Percentiles rank a stretch among this genome's conserved stretches.
Conservation (phyloP, 148 eudicot genomes). For the Camellia japonica region DNA sequence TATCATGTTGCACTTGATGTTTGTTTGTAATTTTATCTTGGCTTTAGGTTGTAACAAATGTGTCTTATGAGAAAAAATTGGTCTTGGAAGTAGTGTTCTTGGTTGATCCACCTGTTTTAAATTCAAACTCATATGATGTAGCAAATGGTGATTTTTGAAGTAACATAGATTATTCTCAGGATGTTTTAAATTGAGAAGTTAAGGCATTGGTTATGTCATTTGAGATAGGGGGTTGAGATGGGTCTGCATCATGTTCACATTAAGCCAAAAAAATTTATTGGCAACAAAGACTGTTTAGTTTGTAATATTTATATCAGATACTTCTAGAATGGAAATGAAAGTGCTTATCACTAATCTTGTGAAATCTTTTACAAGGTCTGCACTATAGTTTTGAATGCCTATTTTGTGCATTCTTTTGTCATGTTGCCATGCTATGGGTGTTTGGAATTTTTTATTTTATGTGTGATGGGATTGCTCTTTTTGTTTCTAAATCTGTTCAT, state of each 20-base stretch:
- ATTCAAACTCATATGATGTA: background rate
- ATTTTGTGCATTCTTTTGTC: background rate
- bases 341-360: too few relatives aligned
- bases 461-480: background rate
- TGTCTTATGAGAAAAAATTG: background rate
- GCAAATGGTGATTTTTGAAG: background rate
- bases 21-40: background rate
- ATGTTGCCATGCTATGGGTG: background rate
- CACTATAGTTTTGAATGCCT: background rate
- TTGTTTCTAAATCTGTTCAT: background rate
- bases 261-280: too few relatives aligned
- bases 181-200: too few relatives aligned
- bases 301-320: too few relatives aligned
- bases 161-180: background rate
- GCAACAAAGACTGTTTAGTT: too few relatives aligned
- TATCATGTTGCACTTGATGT: background rate
- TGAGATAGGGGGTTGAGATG: too few relatives aligned
- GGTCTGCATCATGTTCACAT: too few relatives aligned
- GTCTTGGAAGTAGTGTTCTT: background rate
- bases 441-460: background rate
- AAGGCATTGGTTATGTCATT: too few relatives aligned
- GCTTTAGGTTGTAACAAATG: background rate
- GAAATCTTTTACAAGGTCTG: too few relatives aligned
- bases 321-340: too few relatives aligned
- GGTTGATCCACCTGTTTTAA: background rate